Conservation (phyloP, 2,329 filamentous ascomycete species). For the Beauveria sp. region DNA sequence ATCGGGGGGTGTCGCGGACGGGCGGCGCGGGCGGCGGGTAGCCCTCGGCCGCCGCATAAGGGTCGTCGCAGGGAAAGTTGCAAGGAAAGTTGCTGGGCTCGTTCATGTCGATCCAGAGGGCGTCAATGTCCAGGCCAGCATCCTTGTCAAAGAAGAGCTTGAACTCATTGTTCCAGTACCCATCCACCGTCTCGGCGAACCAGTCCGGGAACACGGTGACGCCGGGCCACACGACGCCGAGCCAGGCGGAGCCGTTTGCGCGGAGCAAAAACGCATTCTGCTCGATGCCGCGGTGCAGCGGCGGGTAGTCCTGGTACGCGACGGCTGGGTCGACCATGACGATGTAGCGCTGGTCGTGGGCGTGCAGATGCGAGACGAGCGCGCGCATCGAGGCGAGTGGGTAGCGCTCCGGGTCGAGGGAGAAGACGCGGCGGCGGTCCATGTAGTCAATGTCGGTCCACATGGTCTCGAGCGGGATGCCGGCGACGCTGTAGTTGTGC, state of each 20-base stretch:
- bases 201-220: constrained; percentile 66
- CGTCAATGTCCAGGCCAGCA: constrained; percentile 65
- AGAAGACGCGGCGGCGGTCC: constrained; percentile 42
- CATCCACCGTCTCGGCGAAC: constrained; percentile 54
- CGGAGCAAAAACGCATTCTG: constrained; percentile 39
- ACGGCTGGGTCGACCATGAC: constrained; percentile 71
- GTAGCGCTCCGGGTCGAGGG: constrained; percentile 56
- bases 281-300: constrained; percentile 33
- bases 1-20: constrained; percentile 54
- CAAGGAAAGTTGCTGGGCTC: constrained; percentile 28
- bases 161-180: constrained; percentile 66
- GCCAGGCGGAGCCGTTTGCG: constrained; percentile 45
- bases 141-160: constrained; percentile 53
- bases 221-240: constrained; percentile 73
- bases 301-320: constrained; percentile 47
- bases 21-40: constrained; percentile 54
- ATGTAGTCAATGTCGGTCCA: constrained; percentile 39
- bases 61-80: constrained; percentile 51
- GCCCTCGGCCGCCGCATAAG: constrained; percentile 29
- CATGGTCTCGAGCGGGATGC: constrained; percentile 54
- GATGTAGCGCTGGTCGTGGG: constrained; percentile 60
- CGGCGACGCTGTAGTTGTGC: constrained; percentile 56
- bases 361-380: constrained; percentile 59
- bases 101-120: constrained; percentile 67
- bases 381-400: constrained; percentile 55